Base-by-base conservation (phyloP, 352 stramenopile genomes). In the Phytophthora lateralis region DNA sequence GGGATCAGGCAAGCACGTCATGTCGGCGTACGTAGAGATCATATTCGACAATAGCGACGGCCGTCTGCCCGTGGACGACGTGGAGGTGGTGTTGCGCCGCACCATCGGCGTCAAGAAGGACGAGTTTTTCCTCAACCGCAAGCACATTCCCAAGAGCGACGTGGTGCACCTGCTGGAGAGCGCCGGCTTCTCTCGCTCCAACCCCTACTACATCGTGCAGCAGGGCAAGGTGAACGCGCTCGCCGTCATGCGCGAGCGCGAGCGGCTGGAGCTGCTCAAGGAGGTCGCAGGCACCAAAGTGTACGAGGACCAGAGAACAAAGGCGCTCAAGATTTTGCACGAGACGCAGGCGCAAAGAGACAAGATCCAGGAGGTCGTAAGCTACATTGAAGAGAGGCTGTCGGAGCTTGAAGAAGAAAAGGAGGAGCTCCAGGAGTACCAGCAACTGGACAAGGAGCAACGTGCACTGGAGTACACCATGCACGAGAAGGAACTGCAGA, bases 161-260 rank as follows among this genome's bases (percentile, higher is more conserved):
- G 97, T 99, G n/a, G 84, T 97, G 43, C 96, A 94, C 57, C 74
- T 99, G 52, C 84, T 99, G 9, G 98, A 99, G 73, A 98, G 94
- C 41, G 98, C 98, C 1, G 98, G 98, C 12, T 99, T 99, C 72
- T 99, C 95, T 14, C 96, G 97, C 56, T 96, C 88, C 20, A 99
- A 99, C 76, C 98, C 98, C n/a, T 99, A 99, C 99, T 99, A 99
- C 69, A 99, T 99, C 63, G 98, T 99, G 38, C 96, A 99, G 73
- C 98, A 99, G 77, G 98, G 98, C 27, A 99, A 99, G 63, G 97
- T 99, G 18, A 98, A 98, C 62, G 91, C 93, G 10, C 72, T 99
- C 17, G 98, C 96, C 26, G 99, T 99, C 29, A 99, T 99, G 98
- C 96, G 93, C n/a, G 98, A 99, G 98, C 96, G 93, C n/a, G 98